Percentiles rank a stretch among this genome's conserved stretches.
Evolutionary conservation across 306 rosid species (phyloP).

Genomic region (Luffa aegyptiaca): DNA sequence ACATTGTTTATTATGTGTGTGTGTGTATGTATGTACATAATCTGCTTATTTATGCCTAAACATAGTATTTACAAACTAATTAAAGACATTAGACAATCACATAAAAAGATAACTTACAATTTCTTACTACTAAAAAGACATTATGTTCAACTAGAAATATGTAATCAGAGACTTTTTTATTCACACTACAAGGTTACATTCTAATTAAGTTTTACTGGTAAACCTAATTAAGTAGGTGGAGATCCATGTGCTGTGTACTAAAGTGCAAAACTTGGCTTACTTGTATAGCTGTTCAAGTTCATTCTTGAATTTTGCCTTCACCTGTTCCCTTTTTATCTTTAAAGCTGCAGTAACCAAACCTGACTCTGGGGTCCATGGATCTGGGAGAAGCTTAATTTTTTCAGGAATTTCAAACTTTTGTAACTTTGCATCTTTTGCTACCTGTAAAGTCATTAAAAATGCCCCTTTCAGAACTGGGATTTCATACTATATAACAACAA

Average conservation of each 20-base stretch:
- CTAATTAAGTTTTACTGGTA: background rate
- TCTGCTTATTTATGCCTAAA: background rate
- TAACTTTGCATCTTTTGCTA: constrained; percentile 55
- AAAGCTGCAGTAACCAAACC: constrained; percentile 91
- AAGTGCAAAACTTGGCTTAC: constrained; percentile 17
- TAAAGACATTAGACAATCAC: background rate
- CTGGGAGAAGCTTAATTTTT: constrained; percentile 52
- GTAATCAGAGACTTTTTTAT: too few relatives aligned
- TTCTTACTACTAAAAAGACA: too few relatives aligned
- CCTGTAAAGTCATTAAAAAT: constrained; percentile 24
- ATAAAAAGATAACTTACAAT: too few relatives aligned
- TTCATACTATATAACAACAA: background rate
- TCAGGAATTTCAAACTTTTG: constrained; percentile 70
- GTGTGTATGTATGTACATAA: too few relatives aligned
- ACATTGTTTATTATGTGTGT: background rate
- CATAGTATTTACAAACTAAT: background rate
- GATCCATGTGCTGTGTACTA: background rate
- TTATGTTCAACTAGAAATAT: background rate
- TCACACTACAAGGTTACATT: too few relatives aligned
- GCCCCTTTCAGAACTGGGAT: background rate
- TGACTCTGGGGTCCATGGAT: constrained; percentile 89
- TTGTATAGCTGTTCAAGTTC: constrained; percentile 59
- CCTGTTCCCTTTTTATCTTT: constrained; percentile 79
- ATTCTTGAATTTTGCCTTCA: constrained; percentile 62
- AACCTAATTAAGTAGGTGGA: background rate